Conservation (phyloP, 208 protist genomes). For the Herpetomonas muscarum region DNA sequence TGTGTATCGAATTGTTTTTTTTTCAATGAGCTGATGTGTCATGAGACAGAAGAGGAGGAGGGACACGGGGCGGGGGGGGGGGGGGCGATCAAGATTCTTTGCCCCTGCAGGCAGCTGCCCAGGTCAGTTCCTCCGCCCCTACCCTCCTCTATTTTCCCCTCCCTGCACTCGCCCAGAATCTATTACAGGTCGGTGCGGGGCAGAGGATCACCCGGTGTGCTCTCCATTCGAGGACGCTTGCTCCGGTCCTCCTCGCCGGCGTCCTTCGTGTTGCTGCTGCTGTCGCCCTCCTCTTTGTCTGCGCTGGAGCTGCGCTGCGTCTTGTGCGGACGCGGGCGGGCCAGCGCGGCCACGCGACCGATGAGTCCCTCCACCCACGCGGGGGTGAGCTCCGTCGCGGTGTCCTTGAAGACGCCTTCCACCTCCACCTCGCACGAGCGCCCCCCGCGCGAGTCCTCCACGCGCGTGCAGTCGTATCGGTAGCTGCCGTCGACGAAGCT, state of each 20-base stretch:
- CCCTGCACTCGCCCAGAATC: no score
- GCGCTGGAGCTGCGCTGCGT: no score
- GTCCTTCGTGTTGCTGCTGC: neutral
- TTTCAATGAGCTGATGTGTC: no score
- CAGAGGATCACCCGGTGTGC: neutral
- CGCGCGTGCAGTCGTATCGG: constrained; percentile 65
- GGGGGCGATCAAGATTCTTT: no score
- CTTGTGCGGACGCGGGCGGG: constrained; percentile 12
- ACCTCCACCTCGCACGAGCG: constrained; percentile 67
- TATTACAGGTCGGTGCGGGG: neutral
- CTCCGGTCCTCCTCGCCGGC: neutral
- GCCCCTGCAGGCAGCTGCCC: no score
- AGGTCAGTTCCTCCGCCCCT: no score
- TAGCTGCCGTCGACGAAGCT: constrained; percentile 34
- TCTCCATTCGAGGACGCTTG: neutral
- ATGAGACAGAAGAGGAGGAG: no score
- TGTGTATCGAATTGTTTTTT: no score
- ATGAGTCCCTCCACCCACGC: constrained; percentile 45
- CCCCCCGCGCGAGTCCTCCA: constrained; percentile 10
- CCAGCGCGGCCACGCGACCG: constrained; percentile 27
- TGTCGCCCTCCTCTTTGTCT: neutral
- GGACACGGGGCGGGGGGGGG: no score
- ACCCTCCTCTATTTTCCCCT: no score
- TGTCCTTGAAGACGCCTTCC: constrained; percentile 42
- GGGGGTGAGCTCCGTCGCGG: constrained; percentile 31